Evolutionary conservation across 2,329 filamentous ascomycete species (phyloP).

Genomic region (Juglanconis oblonga): DNA sequence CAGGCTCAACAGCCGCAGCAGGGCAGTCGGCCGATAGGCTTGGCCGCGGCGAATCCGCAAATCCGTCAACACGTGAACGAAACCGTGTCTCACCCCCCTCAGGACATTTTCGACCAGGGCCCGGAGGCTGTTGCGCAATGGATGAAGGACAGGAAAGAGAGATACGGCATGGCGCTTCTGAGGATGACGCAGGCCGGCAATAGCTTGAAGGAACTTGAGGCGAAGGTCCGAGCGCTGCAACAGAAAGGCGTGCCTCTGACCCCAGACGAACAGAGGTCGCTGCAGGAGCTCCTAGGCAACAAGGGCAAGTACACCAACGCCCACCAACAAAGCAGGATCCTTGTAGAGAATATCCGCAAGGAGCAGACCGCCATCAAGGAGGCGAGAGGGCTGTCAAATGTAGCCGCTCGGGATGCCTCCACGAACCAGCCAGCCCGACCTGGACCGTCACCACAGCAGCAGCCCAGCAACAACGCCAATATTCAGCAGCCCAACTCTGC

Average conservation of each 20-base stretch:
- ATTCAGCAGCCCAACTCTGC: conserved; percentile 37
- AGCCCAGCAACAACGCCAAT: conserved; percentile 21
- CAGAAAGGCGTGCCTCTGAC: conserved; percentile 41
- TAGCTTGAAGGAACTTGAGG: conserved; percentile 42
- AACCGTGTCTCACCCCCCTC: conserved; percentile 45
- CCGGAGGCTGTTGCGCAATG: conserved; percentile 44
- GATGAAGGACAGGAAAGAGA: conserved; percentile 44
- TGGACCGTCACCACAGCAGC: conserved; percentile 14
- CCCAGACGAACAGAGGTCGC: conserved; percentile 45
- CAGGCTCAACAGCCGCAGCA: conserved; percentile 25
- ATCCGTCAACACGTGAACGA: conserved; percentile 46
- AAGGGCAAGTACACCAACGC: conserved; percentile 43
- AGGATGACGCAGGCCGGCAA: conserved; percentile 46
- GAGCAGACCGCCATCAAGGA: conserved; percentile 37
- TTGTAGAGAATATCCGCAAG: conserved; percentile 46
- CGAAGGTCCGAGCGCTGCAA: conserved; percentile 38
- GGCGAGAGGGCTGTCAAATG: conserved; percentile 23
- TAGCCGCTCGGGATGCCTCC: conserved; percentile 8
- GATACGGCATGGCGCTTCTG: conserved; percentile 46
- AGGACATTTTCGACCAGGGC: conserved; percentile 39
- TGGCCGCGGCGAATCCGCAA: conserved; percentile 24
- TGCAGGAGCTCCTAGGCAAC: conserved; percentile 40
- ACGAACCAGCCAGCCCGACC: conserved; percentile 18
- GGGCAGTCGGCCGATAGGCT: not conserved
- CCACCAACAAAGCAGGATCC: conserved; percentile 45